A percentile compares a stretch with the other conserved stretches of the same genome.
Evolutionary conservation across 805 yeast genomes (phyloP).

Genomic region (Kazachstania martiniae): DNA sequence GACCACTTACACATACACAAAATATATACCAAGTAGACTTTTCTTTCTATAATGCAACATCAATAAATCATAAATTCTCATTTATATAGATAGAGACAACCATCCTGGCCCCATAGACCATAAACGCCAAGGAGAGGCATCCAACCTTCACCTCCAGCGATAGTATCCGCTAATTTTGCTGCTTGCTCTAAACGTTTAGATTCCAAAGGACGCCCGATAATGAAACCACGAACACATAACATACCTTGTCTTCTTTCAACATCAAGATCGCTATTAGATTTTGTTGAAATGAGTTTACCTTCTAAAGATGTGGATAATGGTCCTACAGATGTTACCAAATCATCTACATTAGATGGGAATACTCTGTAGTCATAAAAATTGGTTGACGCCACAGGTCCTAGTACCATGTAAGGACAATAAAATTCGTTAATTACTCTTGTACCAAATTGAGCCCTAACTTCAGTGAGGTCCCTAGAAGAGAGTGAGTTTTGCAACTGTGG

Average conservation of each 20-base stretch:
- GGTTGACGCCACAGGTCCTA: conserved; percentile 51
- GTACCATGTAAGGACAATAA: conserved; percentile 27
- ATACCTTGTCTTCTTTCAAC: conserved; percentile 37
- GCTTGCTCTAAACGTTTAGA: conserved; percentile 22
- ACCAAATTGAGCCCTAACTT: conserved; percentile 36
- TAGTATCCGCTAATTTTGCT: conserved; percentile 20
- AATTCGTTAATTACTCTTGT: conserved; percentile 44
- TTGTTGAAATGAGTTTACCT: conserved; percentile 37
- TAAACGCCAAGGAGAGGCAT: conserved; percentile 39
- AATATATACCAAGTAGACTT: too few relatives aligned
- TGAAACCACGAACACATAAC: conserved; percentile 52
- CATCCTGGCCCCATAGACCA: conserved; percentile 62
- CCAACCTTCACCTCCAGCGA: conserved; percentile 40
- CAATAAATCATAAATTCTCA: conserved; percentile 1
- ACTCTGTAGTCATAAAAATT: conserved; percentile 55
- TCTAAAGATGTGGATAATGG: conserved; percentile 51
- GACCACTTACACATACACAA: background rate
- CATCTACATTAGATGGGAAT: conserved; percentile 25
- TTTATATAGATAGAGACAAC: conserved; percentile 48
- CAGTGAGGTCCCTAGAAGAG: conserved; percentile 27
- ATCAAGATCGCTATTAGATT: conserved; percentile 20
- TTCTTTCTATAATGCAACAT: too few relatives aligned
- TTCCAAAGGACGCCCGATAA: conserved; percentile 43
- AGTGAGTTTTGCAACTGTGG: conserved; percentile 10
- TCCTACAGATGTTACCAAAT: conserved; percentile 36